phyloP scores from a whole-genome alignment of 2,329 filamentous ascomycete genomes.

The Cladophialophora immunda region DNA sequence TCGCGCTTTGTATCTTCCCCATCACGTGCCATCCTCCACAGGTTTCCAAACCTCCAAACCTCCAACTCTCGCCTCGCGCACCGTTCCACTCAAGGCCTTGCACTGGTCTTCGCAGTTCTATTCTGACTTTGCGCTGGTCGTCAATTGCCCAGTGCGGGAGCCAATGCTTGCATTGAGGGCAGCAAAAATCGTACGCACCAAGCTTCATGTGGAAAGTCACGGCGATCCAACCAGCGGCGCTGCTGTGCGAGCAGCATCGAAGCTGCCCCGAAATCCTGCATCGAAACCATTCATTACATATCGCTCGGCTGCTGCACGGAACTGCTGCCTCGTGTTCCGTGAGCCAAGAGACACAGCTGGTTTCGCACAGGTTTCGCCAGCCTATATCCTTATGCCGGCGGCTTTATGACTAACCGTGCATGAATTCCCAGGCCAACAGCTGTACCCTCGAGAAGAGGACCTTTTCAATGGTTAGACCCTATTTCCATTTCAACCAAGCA shows the following conservation, averaged over 20 bases:
- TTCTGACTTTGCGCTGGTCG: no score
- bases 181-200: no score
- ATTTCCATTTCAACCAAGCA: slow-evolving; percentile 67
- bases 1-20: slow-evolving; percentile 4
- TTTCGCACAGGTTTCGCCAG: neutral
- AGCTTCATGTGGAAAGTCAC: neutral
- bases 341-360: neutral
- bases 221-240: neutral
- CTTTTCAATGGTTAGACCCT: neutral
- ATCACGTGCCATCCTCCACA: neutral
- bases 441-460: neutral
- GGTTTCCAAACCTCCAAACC: no score
- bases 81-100: neutral
- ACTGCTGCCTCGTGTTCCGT: neutral
- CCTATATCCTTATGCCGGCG: neutral
- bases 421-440: neutral
- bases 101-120: neutral
- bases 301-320: slow-evolving; percentile 3
- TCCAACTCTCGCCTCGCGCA: neutral
- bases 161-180: no score
- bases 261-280: neutral
- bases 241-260: no score
- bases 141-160: no score
- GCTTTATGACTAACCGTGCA: slow-evolving; percentile 10
- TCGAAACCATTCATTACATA: neutral